phyloP scores from a whole-genome alignment of 176 grass and related monocot species.

The Lolium multiflorum region DNA sequence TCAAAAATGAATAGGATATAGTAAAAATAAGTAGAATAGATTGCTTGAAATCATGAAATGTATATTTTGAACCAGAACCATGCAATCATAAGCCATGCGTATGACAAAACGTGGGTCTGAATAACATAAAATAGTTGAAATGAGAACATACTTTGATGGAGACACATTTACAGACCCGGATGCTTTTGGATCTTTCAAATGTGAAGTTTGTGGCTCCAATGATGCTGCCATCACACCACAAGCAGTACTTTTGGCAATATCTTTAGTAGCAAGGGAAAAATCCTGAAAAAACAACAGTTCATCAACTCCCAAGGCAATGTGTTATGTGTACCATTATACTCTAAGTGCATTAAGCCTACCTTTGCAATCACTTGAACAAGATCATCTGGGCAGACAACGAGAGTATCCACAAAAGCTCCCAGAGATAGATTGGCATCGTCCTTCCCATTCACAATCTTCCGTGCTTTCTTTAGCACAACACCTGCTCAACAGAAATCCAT shows the following conservation, averaged over 20 bases:
- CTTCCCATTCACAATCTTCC: conserved; percentile 74
- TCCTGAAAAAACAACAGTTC: conserved; percentile 57
- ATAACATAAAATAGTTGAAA: neutral
- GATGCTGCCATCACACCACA: conserved; percentile 34
- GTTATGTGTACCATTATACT: conserved; percentile 16
- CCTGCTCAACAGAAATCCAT: conserved; percentile 61
- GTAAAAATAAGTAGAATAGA: conserved; percentile 11
- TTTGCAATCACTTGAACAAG: conserved; percentile 94
- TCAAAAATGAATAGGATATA: neutral
- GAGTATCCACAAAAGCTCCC: conserved; percentile 81
- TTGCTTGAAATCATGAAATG: conserved; percentile 10
- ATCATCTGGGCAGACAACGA: conserved; percentile 72
- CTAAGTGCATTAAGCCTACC: conserved; percentile 50
- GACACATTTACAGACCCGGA: conserved; percentile 34
- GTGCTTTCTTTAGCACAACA: conserved; percentile 93
- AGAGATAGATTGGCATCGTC: conserved; percentile 56
- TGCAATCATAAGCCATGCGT: neutral
- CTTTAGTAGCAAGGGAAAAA: conserved; percentile 60
- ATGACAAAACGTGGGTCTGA: neutral
- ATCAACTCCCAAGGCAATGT: conserved; percentile 27
- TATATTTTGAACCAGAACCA: conserved; percentile 13
- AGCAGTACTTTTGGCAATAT: conserved; percentile 36
- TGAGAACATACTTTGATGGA: conserved; percentile 22
- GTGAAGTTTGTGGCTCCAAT: conserved; percentile 36
- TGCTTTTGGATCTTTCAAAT: conserved; percentile 12